Base-by-base conservation (phyloP, 176 grass and related monocot genomes). In the Oryza nivara region DNA sequence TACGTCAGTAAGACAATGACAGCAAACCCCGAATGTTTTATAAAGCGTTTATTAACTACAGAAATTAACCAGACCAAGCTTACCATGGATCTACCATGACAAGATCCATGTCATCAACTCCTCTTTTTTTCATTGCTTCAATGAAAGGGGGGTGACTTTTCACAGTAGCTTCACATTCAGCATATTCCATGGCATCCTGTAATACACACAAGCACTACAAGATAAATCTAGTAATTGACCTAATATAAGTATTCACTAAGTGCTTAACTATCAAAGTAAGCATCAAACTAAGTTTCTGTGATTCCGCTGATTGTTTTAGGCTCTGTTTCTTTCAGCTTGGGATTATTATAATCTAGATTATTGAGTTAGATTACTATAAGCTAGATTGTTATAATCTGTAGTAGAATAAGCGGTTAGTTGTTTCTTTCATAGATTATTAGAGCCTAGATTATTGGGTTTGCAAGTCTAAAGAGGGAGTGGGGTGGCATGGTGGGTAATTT, bases 111-210 rank as follows among this genome's bases (percentile, higher is more conserved):
- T 92, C 90, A 74, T 89, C 89, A 16, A 99, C 88, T 17, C 96
- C 96, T 89, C 91, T 95, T 92, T 83, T 95, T 76, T 90, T 96
- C 96, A 99, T 99, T 70, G 93, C 93, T 92, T 99, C 96, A 74
- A 99, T 84, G 71, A 99, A 99, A 65, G 89, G 89, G 70, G 96
- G 91, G 69, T 95, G 92, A 90, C 40, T 41, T 87, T 99, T 99
- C 9, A 99, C 96, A 63, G 73, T 88, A 73, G 93, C 93, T 92
- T 99, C 96, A 74, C 96, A 99, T 73, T 96, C 96, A 72, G 96
- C 96, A 86, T 99, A 95, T 74, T 99, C 96, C 87, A 89, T 88
- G 49, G 96, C 96, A 84, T 99, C 96, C 96, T 99, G 80, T 38
- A 40, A 84, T 85, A 80, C n/a, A 90, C 71, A 70, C 67, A 45